Conservation (phyloP, 2,329 filamentous ascomycete species). For the Fusarium sulawesiense region DNA sequence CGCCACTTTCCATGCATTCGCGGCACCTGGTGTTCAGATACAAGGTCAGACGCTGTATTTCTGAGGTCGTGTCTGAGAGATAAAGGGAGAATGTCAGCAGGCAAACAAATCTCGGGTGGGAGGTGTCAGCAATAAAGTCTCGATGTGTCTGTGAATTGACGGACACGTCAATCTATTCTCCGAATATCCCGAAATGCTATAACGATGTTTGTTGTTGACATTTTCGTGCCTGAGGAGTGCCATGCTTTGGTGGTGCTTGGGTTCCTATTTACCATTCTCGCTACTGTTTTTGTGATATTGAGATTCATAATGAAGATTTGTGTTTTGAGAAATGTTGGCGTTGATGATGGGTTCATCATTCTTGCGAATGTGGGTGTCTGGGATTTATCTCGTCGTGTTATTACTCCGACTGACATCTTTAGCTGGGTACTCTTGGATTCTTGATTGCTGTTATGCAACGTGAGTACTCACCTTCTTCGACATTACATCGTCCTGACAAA, state of each 20-base stretch:
- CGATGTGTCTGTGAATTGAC: not conserved
- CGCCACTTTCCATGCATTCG: not conserved
- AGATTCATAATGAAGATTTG: not conserved
- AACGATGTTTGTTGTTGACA: not conserved
- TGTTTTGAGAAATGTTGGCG: not conserved
- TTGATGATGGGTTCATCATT: not conserved
- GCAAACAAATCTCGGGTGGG: not conserved
- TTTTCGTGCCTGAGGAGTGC: not conserved
- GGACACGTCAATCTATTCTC: not conserved
- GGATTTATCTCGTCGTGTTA: no score
- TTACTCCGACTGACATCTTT: no score
- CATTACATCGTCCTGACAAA: not conserved
- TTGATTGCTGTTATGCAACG: constrained; percentile 2
- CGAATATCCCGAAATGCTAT: not conserved
- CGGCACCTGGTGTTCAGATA: not conserved
- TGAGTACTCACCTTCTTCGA: not conserved
- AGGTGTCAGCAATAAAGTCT: not conserved
- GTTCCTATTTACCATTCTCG: not conserved
- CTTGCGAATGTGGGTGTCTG: not conserved
- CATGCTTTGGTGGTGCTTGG: not conserved
- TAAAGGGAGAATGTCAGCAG: not conserved
- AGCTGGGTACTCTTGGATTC: not conserved
- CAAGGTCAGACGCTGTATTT: not conserved
- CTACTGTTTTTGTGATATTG: not conserved
- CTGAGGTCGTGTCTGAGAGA: not conserved